A percentile compares a stretch with the other conserved stretches of the same genome.
Evolutionary conservation across 2,329 filamentous ascomycete species (phyloP).

Genomic region (Nigrograna mackinnonii): DNA sequence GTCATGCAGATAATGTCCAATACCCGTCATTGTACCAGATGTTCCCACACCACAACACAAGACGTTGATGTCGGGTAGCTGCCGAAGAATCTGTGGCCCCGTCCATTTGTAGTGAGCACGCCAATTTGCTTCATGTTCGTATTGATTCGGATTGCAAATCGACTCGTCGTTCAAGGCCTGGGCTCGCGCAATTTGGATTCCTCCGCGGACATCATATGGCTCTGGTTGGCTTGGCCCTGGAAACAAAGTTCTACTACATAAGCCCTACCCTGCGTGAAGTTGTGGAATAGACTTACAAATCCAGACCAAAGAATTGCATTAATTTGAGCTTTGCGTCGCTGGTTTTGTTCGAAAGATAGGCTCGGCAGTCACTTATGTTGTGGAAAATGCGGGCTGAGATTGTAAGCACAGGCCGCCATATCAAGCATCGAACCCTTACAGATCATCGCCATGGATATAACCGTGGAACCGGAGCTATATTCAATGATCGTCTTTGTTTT

Average conservation of each 20-base stretch:
- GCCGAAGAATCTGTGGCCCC: background rate
- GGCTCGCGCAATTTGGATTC: background rate
- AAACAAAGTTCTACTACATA: too few relatives aligned
- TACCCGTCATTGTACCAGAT: background rate
- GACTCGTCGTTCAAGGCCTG: background rate
- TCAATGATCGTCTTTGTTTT: background rate
- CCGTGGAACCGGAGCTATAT: background rate
- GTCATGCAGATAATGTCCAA: background rate
- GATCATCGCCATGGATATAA: background rate
- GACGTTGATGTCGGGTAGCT: background rate
- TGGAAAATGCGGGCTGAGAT: background rate
- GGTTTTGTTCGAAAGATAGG: background rate
- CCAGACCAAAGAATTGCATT: background rate
- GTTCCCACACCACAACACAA: background rate
- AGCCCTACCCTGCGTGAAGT: too few relatives aligned
- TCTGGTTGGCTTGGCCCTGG: background rate
- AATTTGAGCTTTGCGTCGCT: background rate
- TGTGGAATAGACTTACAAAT: background rate
- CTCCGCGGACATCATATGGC: background rate
- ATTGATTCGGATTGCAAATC: background rate
- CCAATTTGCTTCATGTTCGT: background rate
- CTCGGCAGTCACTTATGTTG: background rate
- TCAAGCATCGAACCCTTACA: too few relatives aligned
- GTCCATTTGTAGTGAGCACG: background rate
- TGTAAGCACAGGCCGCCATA: too few relatives aligned